Evolutionary conservation across 2,329 filamentous ascomycete species (phyloP), one percentile per base, ranked within the genome.

Genomic region (Aureobasidium lini): DNA sequence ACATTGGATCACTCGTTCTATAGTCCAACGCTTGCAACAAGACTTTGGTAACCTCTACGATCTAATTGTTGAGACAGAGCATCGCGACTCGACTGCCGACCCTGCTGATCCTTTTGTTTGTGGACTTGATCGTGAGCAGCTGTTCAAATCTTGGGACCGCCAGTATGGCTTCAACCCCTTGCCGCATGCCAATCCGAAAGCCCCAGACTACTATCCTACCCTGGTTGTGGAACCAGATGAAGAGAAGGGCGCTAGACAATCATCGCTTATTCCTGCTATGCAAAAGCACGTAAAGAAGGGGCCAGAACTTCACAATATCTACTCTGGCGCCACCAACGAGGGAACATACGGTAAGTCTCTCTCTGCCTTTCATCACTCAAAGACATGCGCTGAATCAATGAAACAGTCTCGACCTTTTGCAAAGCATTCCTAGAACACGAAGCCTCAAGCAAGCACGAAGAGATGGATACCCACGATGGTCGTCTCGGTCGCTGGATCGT

Each of bases 21-120:
- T 87, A 16, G 79, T 79, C 1, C 76, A 79, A 48, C 75, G 75
- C 2, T 69, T 89, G n/a, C 84, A 87, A 63, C 76, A 75, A 34
- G 86, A 89, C 64, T 88, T 89, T 65, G 83, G 84, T 2, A 81
- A 83, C 0, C 73, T 89, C 1, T 89, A 89, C 65, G 85, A 89
- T 66, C 88, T 87, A 62, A 74, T 89, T 1, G 85, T 89, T 15
- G 82, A 89, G 68, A 39, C 32, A 6, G 7, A 13, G 40, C 32
- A 23, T 40, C 11, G 8, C 28, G 28, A 36, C 3, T 28, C 7
- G 10, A 29, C 11, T 18, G 31, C 40, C 16, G 8, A n/a, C 2
- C 8, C 6, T 29, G 48, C 15, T n/a, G 18, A 42, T 15, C 15
- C 39, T 16, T 56, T 56, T 11, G 32, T 31, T 31, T 29, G 40